Conservation (phyloP, 768 basidiomycete species). For the Mycena vulgaris region DNA sequence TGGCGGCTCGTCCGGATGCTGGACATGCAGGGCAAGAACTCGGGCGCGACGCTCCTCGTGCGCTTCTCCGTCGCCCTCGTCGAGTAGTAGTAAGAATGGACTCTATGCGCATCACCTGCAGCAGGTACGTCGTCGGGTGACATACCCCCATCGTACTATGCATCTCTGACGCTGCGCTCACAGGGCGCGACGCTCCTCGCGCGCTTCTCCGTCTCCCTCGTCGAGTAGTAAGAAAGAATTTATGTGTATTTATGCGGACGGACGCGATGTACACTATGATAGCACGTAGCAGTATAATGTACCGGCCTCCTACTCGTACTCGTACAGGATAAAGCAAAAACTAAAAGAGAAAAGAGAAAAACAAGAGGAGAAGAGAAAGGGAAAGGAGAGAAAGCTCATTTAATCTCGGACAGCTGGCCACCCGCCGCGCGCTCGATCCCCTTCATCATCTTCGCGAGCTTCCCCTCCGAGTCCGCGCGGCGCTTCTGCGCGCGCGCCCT, state of each 20-base stretch:
- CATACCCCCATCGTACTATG: too few species aligned
- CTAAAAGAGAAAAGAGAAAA: slow-evolving; percentile 32
- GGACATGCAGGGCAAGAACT: slow-evolving; percentile 65
- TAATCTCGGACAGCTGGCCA: slow-evolving; percentile 63
- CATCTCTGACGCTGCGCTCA: background rate
- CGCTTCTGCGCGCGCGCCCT: slow-evolving; percentile 38
- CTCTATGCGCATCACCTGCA: slow-evolving; percentile 67
- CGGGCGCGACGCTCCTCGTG: slow-evolving; percentile 56
- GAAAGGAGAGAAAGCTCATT: slow-evolving; percentile 41
- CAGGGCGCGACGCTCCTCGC: slow-evolving; percentile 56
- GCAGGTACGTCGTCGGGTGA: slow-evolving; percentile 21
- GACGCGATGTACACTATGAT: background rate
- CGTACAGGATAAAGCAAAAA: slow-evolving; percentile 39
- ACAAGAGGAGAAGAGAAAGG: slow-evolving; percentile 31
- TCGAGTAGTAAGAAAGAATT: slow-evolving; percentile 3
- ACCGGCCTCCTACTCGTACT: slow-evolving; percentile 30
- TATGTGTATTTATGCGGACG: slow-evolving; percentile 27
- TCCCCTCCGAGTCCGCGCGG: slow-evolving; percentile 51
- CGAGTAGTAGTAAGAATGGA: too few species aligned
- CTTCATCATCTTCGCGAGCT: slow-evolving; percentile 62
- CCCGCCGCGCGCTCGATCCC: slow-evolving; percentile 79
- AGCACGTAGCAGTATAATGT: slow-evolving; percentile 27
- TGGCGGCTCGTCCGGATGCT: slow-evolving; percentile 68
- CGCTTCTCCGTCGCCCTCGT: too few species aligned
- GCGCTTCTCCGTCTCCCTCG: slow-evolving; percentile 27